Evolutionary conservation across 345 rosid genomes (phyloP).

Genomic region (Dimocarpus longan): DNA sequence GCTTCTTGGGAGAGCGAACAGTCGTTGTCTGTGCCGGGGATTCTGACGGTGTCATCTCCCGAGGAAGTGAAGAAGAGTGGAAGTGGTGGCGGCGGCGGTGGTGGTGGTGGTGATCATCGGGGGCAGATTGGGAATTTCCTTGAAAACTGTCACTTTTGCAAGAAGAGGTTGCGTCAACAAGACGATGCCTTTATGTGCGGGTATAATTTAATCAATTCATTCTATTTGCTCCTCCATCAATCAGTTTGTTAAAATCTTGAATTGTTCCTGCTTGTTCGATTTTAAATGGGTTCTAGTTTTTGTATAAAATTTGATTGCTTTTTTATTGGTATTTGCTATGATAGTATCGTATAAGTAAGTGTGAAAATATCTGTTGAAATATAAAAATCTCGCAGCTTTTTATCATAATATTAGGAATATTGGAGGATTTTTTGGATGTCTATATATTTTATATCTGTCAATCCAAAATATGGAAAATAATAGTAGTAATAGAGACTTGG

Average conservation of each 20-base stretch:
- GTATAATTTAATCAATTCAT: constrained; percentile 22
- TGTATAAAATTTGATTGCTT: background rate
- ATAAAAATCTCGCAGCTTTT: background rate
- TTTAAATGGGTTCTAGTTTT: background rate
- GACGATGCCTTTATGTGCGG: constrained; percentile 44
- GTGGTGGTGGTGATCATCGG: background rate
- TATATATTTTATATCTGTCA: too few species aligned
- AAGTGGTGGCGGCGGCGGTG: too few species aligned
- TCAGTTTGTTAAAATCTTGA: background rate
- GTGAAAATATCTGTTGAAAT: too few species aligned
- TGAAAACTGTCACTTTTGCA: constrained; percentile 27
- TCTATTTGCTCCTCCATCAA: too few species aligned
- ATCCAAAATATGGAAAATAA: too few species aligned
- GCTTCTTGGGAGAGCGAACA: background rate
- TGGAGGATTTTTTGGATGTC: too few species aligned
- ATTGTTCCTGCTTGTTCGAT: background rate
- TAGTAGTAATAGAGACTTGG: too few species aligned
- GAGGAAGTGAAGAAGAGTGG: constrained; percentile 13
- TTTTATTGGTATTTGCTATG: background rate
- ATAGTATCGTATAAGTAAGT: background rate
- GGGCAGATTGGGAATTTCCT: constrained; percentile 32
- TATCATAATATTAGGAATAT: too few species aligned
- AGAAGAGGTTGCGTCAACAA: constrained; percentile 29
- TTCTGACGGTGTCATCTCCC: constrained; percentile 32
- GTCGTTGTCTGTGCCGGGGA: constrained; percentile 9